These are phyloP conservation scores for Jatropha curcas DNA, from an alignment of 345 rosid genomes.

Conservation along the genomic window DNA sequence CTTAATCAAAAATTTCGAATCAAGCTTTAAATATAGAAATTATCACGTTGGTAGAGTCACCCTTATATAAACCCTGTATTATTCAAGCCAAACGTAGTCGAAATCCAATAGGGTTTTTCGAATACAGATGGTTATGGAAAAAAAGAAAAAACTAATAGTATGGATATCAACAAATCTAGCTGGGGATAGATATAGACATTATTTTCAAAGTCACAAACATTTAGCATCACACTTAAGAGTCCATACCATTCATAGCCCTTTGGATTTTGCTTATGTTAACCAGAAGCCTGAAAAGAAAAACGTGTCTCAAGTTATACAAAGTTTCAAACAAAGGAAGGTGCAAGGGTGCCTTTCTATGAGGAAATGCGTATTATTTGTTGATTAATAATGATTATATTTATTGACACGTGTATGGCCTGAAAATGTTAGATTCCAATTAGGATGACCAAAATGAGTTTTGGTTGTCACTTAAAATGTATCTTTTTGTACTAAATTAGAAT, in stretches of 20 bases:
- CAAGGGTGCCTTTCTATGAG: constrained; percentile 10
- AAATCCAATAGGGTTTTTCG: too few species aligned
- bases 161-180: too few species aligned
- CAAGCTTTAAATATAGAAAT: too few species aligned
- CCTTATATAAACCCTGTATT: too few species aligned
- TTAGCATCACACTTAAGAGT: background rate
- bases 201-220: background rate
- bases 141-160: too few species aligned
- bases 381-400: too few species aligned
- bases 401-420: constrained; percentile 27
- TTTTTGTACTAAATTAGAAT: constrained; percentile 12
- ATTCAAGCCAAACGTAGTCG: too few species aligned
- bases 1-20: too few species aligned
- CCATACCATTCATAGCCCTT: background rate
- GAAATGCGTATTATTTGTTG: background rate
- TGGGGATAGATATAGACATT: background rate
- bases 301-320: background rate
- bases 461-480: background rate
- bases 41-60: too few species aligned
- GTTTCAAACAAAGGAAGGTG: background rate
- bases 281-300: background rate
- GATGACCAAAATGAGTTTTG: constrained; percentile 9
- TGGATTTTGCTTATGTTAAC: background rate
- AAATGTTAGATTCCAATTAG: constrained; percentile 13
- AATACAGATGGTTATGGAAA: too few species aligned